Evolutionary conservation across 768 basidiomycete genomes (phyloP), one percentile per base, ranked within the genome.

Genomic region (Tylopilus cervinicoccineus): DNA sequence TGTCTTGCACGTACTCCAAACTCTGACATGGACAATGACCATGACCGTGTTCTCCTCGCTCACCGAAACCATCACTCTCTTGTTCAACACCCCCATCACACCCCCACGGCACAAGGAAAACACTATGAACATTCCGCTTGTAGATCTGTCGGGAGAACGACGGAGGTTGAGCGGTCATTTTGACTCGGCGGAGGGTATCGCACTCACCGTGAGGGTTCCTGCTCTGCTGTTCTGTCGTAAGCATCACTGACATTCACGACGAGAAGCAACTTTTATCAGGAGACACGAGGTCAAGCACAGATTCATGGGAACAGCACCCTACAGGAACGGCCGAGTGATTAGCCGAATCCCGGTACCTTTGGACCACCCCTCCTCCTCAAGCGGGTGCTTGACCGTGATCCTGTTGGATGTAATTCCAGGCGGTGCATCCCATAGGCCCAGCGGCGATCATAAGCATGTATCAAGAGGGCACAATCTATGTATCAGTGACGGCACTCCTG

Each of bases 41-140:
- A 14, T 14, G 13, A 32, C 12, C 31, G 6, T 54, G 44, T 22
- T 58, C 6, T 47, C 57, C 31, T 60, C 55, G 1, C 12, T 67
- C 19, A 33, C 47, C 2, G 51, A 53, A 13, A 60, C 50, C 4
- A 5, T 60, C 10, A 26, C 17, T 10, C 27, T 63, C 12, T 45
- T 67, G 37, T 45, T 63, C 19, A 60, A 52, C 23, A 65, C 63
- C 7, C 63, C 63, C 4, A 57, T 65, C 29, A 48, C 39, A 28
- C 51, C 57, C 23, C 41, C 53, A 12, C 34, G 2, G 11, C 5
- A 1, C 29, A 50, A 38, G 38, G 29, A 1, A 23, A 16, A 22
- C 14, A 14, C n/a, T 3, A 41, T 19, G 6, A 53, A 56, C 10
- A 49, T 67, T 5, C 45, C 52, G 3, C 58, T 67, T 24, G 44